Evolutionary conservation across 371 early-diverging fungal species (phyloP), one percentile per base, ranked within the genome.

Genomic region (Vairimorpha apis): DNA sequence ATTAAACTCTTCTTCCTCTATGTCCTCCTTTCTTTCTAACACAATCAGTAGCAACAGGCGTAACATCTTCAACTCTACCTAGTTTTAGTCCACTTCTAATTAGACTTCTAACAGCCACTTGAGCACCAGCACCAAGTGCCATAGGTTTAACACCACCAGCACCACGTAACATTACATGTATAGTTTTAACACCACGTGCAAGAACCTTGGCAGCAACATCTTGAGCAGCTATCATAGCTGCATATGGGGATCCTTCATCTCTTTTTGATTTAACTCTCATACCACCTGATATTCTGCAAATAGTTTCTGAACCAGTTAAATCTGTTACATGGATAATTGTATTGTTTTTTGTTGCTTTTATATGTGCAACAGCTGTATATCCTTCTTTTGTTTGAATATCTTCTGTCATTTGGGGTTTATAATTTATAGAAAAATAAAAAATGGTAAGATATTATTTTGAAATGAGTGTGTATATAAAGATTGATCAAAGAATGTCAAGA

Each of bases 261-360:
- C 97, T 94, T 86, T 99, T 96, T 78, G 97, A 93, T 90, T 98
- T 98, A 82, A 99, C 99, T 88, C 93, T 97, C 98, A 98, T 99
- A 83, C 99, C 99, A 88, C 96, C 99, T 82, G 97, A 96, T 76
- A 96, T 90, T 87, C 96, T 93, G 84, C 89, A 87, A 84, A 98
- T 93, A 85, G 99, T 98, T 88, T 97, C 98, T 83, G 93, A 89
- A 59, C 98, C 97, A 75, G 98, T 92, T 79, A 99, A 86, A 92
- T 99, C 99, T 72, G 99, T 99, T 76, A 97, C 90, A 87, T 97
- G 97, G 43, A 88, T 89, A 81, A 97, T 94, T 81, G 99, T 99
- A 85, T 97, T 97, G 90, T 99, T 99, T 90, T 92, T 94, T 64
- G 92, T 90, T 83, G 97, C 97, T 80, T 90, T 94, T 86, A 99